Conservation (phyloP, 1,284 basidiomycete species). For the Trichosporon sp. region DNA sequence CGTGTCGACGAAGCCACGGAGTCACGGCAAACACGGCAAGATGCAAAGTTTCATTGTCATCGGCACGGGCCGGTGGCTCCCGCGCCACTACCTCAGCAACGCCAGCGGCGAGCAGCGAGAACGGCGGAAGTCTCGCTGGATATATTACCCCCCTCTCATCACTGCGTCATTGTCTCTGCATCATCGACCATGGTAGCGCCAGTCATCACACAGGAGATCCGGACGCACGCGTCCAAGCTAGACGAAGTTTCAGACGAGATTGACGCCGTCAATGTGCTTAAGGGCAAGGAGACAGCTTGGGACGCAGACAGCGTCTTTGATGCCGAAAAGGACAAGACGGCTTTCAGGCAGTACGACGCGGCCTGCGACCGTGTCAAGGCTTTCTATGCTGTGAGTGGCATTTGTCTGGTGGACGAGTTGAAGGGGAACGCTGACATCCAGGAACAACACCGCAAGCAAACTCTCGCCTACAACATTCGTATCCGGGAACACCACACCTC, state of each 20-base stretch:
- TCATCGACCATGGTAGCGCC: slow-evolving; percentile 19
- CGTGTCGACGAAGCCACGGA: no score
- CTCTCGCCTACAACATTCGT: slow-evolving; percentile 72
- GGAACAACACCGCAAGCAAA: slow-evolving; percentile 87
- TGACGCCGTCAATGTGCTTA: slow-evolving; percentile 55
- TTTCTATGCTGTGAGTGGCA: slow-evolving; percentile 55
- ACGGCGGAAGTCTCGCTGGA: no score
- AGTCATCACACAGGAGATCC: slow-evolving; percentile 20
- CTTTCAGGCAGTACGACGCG: slow-evolving; percentile 50
- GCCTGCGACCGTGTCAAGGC: slow-evolving; percentile 80
- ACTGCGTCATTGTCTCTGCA: slow-evolving; percentile 26
- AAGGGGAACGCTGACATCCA: slow-evolving; percentile 32
- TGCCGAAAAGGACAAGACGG: slow-evolving; percentile 64
- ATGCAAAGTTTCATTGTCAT: no score
- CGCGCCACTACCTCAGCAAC: no score
- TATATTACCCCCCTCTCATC: not conserved
- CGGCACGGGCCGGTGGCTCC: no score
- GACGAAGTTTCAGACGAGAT: slow-evolving; percentile 68
- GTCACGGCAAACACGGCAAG: no score
- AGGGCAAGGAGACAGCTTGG: slow-evolving; percentile 47
- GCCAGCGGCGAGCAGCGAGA: no score
- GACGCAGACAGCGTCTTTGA: slow-evolving; percentile 63
- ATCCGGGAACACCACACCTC: slow-evolving; percentile 50
- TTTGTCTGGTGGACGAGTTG: not conserved
- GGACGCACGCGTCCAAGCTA: slow-evolving; percentile 47